These are phyloP conservation scores for Solanum chiquidenum DNA, from an alignment of 257 asterid species.

Conservation along the genomic window DNA sequence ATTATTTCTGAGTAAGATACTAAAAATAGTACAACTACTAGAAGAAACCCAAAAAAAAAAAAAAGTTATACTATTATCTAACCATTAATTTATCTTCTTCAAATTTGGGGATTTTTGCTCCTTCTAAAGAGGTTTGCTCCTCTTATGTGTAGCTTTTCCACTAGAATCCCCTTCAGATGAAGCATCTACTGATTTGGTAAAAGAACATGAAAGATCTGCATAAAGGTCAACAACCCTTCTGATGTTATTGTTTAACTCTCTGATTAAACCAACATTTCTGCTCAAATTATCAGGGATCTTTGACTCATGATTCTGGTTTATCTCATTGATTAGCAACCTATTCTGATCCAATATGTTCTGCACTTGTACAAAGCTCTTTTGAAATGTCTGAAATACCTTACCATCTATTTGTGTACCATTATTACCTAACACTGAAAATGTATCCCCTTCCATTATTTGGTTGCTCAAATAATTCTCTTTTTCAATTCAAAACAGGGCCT, in stretches of 20 bases:
- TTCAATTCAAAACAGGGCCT: conserved; percentile 21
- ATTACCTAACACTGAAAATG: conserved; percentile 48
- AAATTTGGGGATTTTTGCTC: background rate
- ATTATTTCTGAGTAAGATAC: conserved; percentile 14
- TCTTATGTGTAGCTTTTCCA: conserved; percentile 39
- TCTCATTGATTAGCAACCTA: conserved; percentile 66
- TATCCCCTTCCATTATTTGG: conserved; percentile 63
- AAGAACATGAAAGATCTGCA: conserved; percentile 62
- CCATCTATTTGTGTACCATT: conserved; percentile 50
- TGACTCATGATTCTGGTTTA: conserved; percentile 87
- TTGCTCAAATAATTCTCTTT: background rate
- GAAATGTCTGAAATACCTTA: conserved; percentile 62
- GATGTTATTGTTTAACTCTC: conserved; percentile 78
- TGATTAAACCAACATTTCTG: conserved; percentile 75
- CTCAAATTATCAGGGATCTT: conserved; percentile 65
- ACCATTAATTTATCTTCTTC: background rate
- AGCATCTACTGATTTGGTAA: conserved; percentile 48
- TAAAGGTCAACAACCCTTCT: conserved; percentile 80
- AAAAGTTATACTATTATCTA: background rate
- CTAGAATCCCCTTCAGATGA: conserved; percentile 76
- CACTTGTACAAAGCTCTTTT: conserved; percentile 78
- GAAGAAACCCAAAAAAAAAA: background rate
- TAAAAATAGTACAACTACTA: conserved; percentile 5
- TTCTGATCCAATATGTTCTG: conserved; percentile 76
- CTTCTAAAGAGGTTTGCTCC: conserved; percentile 47